phyloP scores from a whole-genome alignment of 192 early-diverging fungal species.

The Chytriomyces sp. region DNA sequence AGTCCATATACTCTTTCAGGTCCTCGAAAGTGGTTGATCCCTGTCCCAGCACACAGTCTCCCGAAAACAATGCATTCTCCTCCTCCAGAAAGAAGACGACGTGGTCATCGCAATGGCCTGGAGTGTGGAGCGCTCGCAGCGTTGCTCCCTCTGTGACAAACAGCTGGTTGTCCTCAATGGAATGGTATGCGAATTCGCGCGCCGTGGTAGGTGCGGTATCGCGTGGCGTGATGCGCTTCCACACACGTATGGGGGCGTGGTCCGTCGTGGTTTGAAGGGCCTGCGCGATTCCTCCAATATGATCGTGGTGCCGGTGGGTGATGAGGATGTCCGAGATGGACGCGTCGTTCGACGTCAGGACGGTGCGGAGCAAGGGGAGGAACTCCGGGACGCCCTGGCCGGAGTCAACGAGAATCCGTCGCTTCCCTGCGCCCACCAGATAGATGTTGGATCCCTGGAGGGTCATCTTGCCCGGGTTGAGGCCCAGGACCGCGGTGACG shows the following conservation, averaged over 20 bases:
- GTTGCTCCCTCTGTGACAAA: slow-evolving; percentile 66
- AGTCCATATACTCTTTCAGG: slow-evolving; percentile 68
- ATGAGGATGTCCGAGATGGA: slow-evolving; percentile 70
- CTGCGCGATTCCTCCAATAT: slow-evolving; percentile 68
- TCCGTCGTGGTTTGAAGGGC: slow-evolving; percentile 3
- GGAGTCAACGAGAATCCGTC: slow-evolving; percentile 74
- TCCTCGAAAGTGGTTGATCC: slow-evolving; percentile 81
- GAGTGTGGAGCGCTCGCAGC: slow-evolving; percentile 69
- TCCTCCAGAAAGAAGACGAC: slow-evolving; percentile 68
- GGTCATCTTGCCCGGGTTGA: slow-evolving; percentile 78
- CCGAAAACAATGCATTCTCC: slow-evolving; percentile 72
- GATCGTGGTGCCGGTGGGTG: slow-evolving; percentile 80
- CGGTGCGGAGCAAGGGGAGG: slow-evolving; percentile 52
- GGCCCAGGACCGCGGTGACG: slow-evolving; percentile 56
- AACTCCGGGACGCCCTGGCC: slow-evolving; percentile 80
- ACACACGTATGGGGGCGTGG: not conserved
- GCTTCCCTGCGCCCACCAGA: slow-evolving; percentile 73
- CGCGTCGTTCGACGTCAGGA: slow-evolving; percentile 45
- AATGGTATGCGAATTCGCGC: slow-evolving; percentile 20
- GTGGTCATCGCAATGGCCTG: slow-evolving; percentile 84
- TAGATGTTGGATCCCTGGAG: slow-evolving; percentile 91
- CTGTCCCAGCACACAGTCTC: slow-evolving; percentile 82
- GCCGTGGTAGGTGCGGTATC: not conserved
- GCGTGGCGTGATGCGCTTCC: slow-evolving; percentile 10
- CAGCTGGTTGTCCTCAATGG: slow-evolving; percentile 59